Base-by-base conservation (phyloP, 768 basidiomycete genomes). In the Russula lepida region DNA sequence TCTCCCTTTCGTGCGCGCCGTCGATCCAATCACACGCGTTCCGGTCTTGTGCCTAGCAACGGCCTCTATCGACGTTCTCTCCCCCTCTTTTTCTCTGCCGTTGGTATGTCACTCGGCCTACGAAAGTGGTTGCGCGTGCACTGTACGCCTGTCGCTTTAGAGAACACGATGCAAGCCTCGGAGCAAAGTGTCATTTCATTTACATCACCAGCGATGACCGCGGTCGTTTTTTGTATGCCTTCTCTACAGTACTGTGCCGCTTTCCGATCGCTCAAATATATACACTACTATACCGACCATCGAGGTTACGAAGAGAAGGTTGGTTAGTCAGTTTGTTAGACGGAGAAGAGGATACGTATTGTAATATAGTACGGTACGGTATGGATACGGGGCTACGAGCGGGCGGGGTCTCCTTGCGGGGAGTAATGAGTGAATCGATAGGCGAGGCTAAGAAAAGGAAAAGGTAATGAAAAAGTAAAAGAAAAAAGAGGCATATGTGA, bases 301-400 rank as follows among this genome's bases (percentile, higher is more conserved):
- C 23, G 32, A n/a, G 23, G 13, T 17, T 56, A n/a, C 33, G 41
- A 43, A 44, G 19, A 54, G 6, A 30, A 15, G 9, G 11, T 50
- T 49, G 43, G 43, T 23, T 44, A 44, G 53, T 60, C 59, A 49
- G 59, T 55, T 27, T 56, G 30, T 50, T 46, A 47, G 60, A 62
- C 50, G 25, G 32, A 30, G 39, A 37, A n/a, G 41, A 21, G 41
- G 27, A 57, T 57, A 58, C 61, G 61, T 56, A 62, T 56, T 62
- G 56, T 58, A 61, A 53, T 62, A 63, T 63, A 43, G 52, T 53
- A 62, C 61, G 62, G 35, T 62, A 62, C 49, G 56, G 33, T 62
- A 53, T 47, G 56, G 46, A 25, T 55, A 49, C 23, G 32, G 52
- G 51, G 12, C 35, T 56, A 62, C 27, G 56, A 51, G 48, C 19